Percentiles rank a stretch among this genome's conserved stretches.
Conservation (phyloP, 1,284 basidiomycete genomes). For the Cryptococcus wingfieldii region DNA sequence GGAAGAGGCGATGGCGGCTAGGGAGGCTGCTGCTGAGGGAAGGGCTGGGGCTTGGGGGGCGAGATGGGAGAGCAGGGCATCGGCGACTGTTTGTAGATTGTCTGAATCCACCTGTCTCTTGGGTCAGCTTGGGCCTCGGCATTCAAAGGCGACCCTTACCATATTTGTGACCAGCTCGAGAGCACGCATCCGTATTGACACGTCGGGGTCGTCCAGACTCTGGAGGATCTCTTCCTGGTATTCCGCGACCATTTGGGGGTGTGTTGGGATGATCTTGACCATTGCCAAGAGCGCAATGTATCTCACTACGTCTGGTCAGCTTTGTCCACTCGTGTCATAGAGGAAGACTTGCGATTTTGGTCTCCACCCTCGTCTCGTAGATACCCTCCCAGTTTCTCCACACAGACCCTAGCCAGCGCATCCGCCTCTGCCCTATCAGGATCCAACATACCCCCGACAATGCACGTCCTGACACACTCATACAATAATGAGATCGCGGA, state of each 20-base stretch:
- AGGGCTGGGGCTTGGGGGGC: constrained; percentile 54
- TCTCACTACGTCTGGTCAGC: constrained; percentile 60
- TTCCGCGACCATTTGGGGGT: constrained; percentile 83
- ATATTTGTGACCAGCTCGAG: constrained; percentile 90
- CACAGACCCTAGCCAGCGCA: constrained; percentile 77
- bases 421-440: constrained; percentile 64
- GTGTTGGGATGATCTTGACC: constrained; percentile 90
- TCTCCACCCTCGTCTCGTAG: constrained; percentile 74
- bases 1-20: constrained; percentile 25
- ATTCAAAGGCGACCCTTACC: constrained; percentile 53
- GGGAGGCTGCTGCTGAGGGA: constrained; percentile 33
- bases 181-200: constrained; percentile 91
- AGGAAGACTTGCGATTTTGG: constrained; percentile 69
- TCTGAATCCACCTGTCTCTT: constrained; percentile 63
- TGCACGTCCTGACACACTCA: constrained; percentile 97
- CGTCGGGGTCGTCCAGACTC: constrained; percentile 87
- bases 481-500: constrained; percentile 93
- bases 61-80: constrained; percentile 80
- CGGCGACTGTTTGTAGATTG: constrained; percentile 83
- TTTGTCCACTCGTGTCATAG: background rate
- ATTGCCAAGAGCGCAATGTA: constrained; percentile 94
- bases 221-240: constrained; percentile 88
- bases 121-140: constrained; percentile 1
- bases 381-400: constrained; percentile 89
- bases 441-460: constrained; percentile 93